phyloP scores from a whole-genome alignment of 306 rosid genomes.

The Cicer arietinum region DNA sequence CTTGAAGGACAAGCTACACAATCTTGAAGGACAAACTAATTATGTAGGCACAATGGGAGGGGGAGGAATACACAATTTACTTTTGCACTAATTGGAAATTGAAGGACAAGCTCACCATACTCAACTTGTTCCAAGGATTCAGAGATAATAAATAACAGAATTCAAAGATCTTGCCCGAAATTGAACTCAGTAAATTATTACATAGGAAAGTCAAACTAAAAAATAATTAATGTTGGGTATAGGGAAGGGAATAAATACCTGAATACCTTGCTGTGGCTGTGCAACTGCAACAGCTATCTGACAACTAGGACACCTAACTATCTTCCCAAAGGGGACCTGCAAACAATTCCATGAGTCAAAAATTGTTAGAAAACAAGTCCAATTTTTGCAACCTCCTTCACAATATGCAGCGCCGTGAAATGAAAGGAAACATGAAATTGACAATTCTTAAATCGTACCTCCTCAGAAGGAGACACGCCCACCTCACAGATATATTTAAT shows the following conservation, averaged over 20 bases:
- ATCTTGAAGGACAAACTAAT: too few relatives aligned
- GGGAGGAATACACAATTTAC: conserved; percentile 1
- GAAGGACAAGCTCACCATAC: conserved; percentile 19
- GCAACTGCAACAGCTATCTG: conserved; percentile 85
- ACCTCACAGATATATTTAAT: conserved; percentile 77
- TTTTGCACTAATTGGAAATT: conserved; percentile 22
- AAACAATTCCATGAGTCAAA: conserved; percentile 38
- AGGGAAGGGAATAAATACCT: conserved; percentile 64
- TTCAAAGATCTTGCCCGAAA: conserved; percentile 17
- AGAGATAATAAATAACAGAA: neutral
- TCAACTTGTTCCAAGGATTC: conserved; percentile 30
- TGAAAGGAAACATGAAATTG: neutral
- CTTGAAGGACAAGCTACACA: neutral
- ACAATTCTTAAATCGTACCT: conserved; percentile 55
- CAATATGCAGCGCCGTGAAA: conserved; percentile 11
- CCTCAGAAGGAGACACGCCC: conserved; percentile 88
- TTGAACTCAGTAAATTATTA: neutral
- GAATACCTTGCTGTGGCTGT: conserved; percentile 97
- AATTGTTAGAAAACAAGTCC: conserved; percentile 12
- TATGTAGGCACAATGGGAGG: neutral
- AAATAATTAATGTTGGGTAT: neutral
- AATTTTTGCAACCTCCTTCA: neutral
- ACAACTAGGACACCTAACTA: conserved; percentile 92
- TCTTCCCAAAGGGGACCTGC: conserved; percentile 94
- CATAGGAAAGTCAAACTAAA: conserved; percentile 11